Base-by-base conservation (phyloP, 352 stramenopile species). In the Globisporangium parvum region DNA sequence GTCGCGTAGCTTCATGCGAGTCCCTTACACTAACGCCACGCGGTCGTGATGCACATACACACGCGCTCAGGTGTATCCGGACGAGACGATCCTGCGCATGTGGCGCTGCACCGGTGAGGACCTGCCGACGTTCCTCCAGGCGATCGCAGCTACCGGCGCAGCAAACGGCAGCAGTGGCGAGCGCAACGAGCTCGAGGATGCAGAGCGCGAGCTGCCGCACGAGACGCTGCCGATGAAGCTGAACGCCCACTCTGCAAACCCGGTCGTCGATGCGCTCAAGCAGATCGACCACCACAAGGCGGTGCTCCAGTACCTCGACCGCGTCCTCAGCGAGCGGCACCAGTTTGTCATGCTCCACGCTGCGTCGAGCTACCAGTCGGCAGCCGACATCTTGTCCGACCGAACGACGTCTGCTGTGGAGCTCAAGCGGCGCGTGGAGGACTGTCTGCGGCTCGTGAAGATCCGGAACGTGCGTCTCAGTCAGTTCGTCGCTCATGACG, bases 61-160 rank as follows among this genome's bases (percentile, higher is more conserved):
- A 26, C n/a, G 28, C 42, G 23, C 42, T 10, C 28, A 78, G 68
- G 60, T 84, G 51, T 89, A 81, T 45, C 40, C 65, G 5, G 67
- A 84, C 41, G 57, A 62, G 0, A 60, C 85, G 51, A 80, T 92
- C 57, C 65, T 89, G 46, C 71, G 77, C 45, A 79, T 92, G 72
- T 93, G 83, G 83, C 75, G 75, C 46, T 77, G 80, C 54, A 93
- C 83, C 9, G 83, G 80, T 9, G 83, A 93, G 66, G 77, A 88
- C 14, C 39, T 93, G 44, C 80, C 80, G 0, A 40, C 11, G 1
- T 91, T 88, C 37, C 47, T 91, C 47, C n/a, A 59, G 21, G 51
- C 58, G 44, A 61, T 67, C 5, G 48, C 47, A 17, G 57, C 20
- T 21, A 50, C 26, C 4, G 47, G 17, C 24, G 20, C 55, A 5